These are phyloP conservation scores for Aquanectria penicillioides DNA, from an alignment of 2,329 filamentous ascomycete species.

Conservation along the genomic window DNA sequence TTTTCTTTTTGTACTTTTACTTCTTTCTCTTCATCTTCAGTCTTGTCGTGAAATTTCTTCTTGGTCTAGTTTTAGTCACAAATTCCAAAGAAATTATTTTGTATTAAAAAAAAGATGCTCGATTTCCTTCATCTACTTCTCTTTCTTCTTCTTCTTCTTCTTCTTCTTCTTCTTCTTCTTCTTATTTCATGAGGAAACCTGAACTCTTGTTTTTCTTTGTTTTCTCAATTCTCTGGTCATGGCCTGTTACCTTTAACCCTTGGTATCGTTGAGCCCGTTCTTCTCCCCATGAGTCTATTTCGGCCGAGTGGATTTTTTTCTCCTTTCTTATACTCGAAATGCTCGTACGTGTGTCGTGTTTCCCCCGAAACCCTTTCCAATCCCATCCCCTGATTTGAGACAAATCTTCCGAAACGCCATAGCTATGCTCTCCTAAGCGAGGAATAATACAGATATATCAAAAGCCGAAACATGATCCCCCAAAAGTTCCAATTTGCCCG, in stretches of 20 bases:
- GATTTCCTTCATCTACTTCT: background rate
- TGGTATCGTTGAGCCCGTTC: conserved; percentile 22
- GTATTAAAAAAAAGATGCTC: conserved; percentile 14
- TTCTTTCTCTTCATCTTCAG: no score
- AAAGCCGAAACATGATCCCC: conserved; percentile 7
- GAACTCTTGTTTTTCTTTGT: background rate
- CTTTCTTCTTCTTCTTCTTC: background rate
- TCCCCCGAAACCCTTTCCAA: background rate
- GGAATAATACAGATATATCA: background rate
- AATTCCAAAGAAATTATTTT: conserved; percentile 35
- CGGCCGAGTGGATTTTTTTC: background rate
- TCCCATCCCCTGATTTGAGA: conserved; percentile 2
- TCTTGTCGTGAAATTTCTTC: conserved; percentile 24
- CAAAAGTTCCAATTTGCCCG: background rate
- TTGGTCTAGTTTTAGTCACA: conserved; percentile 40
- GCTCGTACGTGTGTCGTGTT: background rate
- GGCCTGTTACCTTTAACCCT: no score
- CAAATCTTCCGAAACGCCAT: conserved; percentile 35
- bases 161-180: background rate
- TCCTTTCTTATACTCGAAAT: background rate
- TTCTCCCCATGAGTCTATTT: no score
- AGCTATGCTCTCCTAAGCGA: conserved; percentile 32
- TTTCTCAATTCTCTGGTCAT: conserved; percentile 11
- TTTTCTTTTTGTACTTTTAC: no score
- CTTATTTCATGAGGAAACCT: no score